Evolutionary conservation across 352 stramenopile species (phyloP).

Genomic region (Aphanomyces astaci): DNA sequence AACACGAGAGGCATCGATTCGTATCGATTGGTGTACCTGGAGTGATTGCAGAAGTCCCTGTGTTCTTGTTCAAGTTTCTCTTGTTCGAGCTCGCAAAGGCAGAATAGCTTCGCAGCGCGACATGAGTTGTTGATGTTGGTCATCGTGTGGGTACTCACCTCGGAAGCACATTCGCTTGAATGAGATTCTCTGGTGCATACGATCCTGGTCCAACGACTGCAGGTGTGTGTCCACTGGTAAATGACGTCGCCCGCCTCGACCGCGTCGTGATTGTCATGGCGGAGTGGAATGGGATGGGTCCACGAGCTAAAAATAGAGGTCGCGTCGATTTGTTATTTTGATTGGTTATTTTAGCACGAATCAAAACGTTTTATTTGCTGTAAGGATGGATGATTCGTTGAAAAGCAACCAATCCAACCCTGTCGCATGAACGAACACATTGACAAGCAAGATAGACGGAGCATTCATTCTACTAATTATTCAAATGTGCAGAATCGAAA

Average conservation of each 20-base stretch:
- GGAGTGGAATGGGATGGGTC: neutral
- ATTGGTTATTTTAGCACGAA: too few relatives aligned
- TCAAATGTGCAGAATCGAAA: neutral
- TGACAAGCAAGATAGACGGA: neutral
- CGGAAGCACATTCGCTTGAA: slow-evolving; percentile 31
- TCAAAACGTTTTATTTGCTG: too few relatives aligned
- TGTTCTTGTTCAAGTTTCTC: slow-evolving; percentile 71
- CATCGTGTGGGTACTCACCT: too few relatives aligned
- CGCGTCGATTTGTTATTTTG: too few relatives aligned
- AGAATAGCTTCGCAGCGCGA: slow-evolving; percentile 28
- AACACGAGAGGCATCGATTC: too few relatives aligned
- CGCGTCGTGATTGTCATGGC: slow-evolving; percentile 72
- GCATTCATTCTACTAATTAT: neutral
- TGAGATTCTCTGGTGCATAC: slow-evolving; percentile 33
- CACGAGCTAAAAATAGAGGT: too few relatives aligned
- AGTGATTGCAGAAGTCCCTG: slow-evolving; percentile 64
- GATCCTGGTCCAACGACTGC: slow-evolving; percentile 52
- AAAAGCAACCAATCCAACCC: neutral
- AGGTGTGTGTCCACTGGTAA: slow-evolving; percentile 46
- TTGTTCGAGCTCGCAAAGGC: slow-evolving; percentile 64
- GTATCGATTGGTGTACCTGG: slow-evolving; percentile 27
- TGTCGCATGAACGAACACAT: neutral
- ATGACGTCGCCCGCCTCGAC: slow-evolving; percentile 53
- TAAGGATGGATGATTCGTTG: too few relatives aligned
- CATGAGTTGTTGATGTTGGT: slow-evolving; percentile 19